phyloP scores from a whole-genome alignment of 2,329 filamentous ascomycete genomes.

The Ophiostoma fasciatum region DNA sequence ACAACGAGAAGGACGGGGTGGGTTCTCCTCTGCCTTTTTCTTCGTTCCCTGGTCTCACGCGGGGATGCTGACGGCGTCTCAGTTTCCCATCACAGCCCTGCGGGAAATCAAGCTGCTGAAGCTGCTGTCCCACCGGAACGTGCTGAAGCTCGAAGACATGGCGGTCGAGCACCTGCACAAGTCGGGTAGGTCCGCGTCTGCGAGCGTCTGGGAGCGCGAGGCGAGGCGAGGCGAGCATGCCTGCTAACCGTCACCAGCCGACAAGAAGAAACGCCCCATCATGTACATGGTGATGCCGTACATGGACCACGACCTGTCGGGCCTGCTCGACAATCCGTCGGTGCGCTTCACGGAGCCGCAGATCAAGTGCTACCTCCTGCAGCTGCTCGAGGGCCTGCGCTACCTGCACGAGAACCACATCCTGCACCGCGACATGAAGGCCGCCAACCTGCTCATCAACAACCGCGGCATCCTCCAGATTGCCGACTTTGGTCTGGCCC shows the following conservation, averaged over 20 bases:
- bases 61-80: no score
- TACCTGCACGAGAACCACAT: constrained; percentile 88
- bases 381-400: constrained; percentile 74
- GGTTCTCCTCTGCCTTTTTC: no score
- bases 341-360: constrained; percentile 78
- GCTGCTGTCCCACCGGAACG: constrained; percentile 79
- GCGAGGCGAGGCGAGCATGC: not conserved
- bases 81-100: constrained; percentile 95
- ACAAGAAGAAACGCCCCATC: constrained; percentile 67
- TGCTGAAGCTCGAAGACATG: constrained; percentile 87
- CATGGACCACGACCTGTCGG: constrained; percentile 98
- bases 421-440: constrained; percentile 96
- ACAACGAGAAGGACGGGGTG: constrained; percentile 95
- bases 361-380: constrained; percentile 96
- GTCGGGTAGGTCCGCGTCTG: constrained; percentile 44
- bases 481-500: constrained; percentile 87
- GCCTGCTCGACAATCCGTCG: constrained; percentile 84
- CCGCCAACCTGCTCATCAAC: constrained; percentile 91
- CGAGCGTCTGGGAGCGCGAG: no score
- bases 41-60: no score
- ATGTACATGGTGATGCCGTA: constrained; percentile 99
- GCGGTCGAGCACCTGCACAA: constrained; percentile 64
- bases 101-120: constrained; percentile 97
- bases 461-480: constrained; percentile 90
- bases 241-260: constrained; percentile 34